These are phyloP conservation scores for Microstegium vimineum DNA, from an alignment of 176 grass and related monocot genomes.

Conservation along the genomic window DNA sequence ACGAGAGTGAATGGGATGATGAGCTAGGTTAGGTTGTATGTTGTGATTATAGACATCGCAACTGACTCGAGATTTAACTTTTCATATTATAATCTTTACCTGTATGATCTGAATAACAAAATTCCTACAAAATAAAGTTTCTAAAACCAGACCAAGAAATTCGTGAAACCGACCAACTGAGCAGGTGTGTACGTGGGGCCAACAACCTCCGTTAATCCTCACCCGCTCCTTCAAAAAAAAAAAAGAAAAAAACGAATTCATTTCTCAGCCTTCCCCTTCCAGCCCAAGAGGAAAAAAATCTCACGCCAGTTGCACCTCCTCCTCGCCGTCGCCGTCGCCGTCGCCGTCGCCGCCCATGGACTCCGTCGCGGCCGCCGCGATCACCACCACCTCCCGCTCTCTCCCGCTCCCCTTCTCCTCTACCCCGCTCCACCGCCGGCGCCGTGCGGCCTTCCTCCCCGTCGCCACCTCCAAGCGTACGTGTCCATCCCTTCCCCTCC, in stretches of 20 bases:
- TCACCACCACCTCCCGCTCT: constrained; percentile 38
- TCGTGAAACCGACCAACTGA: background rate
- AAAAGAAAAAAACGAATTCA: background rate
- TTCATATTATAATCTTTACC: too few species aligned
- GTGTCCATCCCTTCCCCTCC: background rate
- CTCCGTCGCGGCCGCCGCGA: constrained; percentile 55
- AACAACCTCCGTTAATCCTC: background rate
- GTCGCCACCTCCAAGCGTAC: constrained; percentile 66
- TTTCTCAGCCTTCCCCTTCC: background rate
- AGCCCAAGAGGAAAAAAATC: constrained; percentile 23
- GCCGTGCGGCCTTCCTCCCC: constrained; percentile 37
- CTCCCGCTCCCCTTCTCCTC: constrained; percentile 30
- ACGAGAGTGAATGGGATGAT: background rate
- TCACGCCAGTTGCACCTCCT: background rate
- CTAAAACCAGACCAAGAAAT: background rate
- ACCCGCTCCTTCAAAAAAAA: background rate
- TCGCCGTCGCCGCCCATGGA: constrained; percentile 50
- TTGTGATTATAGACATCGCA: background rate
- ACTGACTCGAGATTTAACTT: background rate
- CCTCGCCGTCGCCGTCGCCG: background rate
- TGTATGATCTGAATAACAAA: too few species aligned
- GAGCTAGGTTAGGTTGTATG: background rate
- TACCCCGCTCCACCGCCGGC: constrained; percentile 20
- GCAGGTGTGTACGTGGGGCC: background rate
- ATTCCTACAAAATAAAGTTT: background rate